A percentile compares a stretch with the other conserved stretches of the same genome.
These are phyloP conservation scores for Ganoderma sp. DNA, from an alignment of 1,284 basidiomycete species.

Conservation along the genomic window DNA sequence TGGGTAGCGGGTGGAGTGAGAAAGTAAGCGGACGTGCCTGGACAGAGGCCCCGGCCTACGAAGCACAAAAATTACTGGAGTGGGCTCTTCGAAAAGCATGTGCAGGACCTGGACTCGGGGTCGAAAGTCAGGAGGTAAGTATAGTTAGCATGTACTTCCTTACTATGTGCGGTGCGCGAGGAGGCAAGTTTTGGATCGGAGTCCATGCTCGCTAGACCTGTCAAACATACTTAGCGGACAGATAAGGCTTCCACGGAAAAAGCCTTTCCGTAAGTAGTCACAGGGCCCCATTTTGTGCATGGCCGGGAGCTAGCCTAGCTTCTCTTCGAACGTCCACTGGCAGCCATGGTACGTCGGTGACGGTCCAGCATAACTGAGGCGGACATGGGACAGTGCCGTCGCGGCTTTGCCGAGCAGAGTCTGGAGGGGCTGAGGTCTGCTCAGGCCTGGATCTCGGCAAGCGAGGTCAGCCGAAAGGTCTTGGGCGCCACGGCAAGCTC, in stretches of 20 bases:
- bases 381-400: not conserved
- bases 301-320: not conserved
- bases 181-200: too few relatives aligned
- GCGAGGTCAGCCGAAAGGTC: not conserved
- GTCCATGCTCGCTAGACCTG: not conserved
- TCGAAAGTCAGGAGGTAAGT: too few relatives aligned
- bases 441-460: slow-evolving; percentile 16
- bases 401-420: not conserved
- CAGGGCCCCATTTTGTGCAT: not conserved
- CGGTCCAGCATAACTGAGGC: not conserved
- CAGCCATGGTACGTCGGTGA: too few relatives aligned
- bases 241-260: not conserved
- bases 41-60: not conserved
- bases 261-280: not conserved
- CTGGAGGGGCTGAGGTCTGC: slow-evolving; percentile 6
- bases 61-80: too few relatives aligned
- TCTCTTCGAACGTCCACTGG: slow-evolving; percentile 4
- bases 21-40: not conserved
- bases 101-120: too few relatives aligned
- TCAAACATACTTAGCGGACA: not conserved
- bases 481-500: slow-evolving; percentile 9
- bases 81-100: too few relatives aligned
- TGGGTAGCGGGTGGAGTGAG: not conserved
- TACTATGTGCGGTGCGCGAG: too few relatives aligned
- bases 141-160: too few relatives aligned